Conservation (phyloP, 2,329 filamentous ascomycete genomes). For the Beauveria sp. region DNA sequence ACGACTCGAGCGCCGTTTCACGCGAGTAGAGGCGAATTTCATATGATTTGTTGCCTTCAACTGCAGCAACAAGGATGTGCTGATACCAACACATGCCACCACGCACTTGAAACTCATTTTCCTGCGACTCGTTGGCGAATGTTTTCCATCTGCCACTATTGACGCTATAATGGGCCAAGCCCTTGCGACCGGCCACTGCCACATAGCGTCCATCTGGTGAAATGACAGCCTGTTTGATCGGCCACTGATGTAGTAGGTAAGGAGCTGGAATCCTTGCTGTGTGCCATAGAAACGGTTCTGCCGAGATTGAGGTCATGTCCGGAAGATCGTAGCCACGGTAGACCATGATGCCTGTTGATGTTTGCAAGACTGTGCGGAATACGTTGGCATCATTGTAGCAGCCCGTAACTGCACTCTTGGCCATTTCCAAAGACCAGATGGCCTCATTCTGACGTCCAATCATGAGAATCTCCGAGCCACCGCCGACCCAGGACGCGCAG, state of each 20-base stretch:
- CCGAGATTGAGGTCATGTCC: constrained; percentile 83
- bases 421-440: constrained; percentile 85
- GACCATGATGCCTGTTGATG: constrained; percentile 78
- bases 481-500: constrained; percentile 78
- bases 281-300: constrained; percentile 92
- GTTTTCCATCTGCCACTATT: constrained; percentile 94
- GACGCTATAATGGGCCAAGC: constrained; percentile 91
- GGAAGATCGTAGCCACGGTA: constrained; percentile 90
- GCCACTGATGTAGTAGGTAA: constrained; percentile 90
- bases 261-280: constrained; percentile 75
- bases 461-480: constrained; percentile 78
- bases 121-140: constrained; percentile 70
- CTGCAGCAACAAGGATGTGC: constrained; percentile 84
- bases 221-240: constrained; percentile 77
- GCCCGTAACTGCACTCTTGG: constrained; percentile 83
- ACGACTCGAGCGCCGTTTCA: constrained; percentile 68
- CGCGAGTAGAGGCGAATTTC: constrained; percentile 90
- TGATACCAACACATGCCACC: constrained; percentile 99
- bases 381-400: constrained; percentile 90
- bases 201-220: constrained; percentile 91
- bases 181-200: constrained; percentile 87
- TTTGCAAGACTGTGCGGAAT: constrained; percentile 81
- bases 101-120: constrained; percentile 85
- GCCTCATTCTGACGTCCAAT: constrained; percentile 63
- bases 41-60: constrained; percentile 76